Conservation (phyloP, 2,329 filamentous ascomycete species). For the Colletotrichum sp. region DNA sequence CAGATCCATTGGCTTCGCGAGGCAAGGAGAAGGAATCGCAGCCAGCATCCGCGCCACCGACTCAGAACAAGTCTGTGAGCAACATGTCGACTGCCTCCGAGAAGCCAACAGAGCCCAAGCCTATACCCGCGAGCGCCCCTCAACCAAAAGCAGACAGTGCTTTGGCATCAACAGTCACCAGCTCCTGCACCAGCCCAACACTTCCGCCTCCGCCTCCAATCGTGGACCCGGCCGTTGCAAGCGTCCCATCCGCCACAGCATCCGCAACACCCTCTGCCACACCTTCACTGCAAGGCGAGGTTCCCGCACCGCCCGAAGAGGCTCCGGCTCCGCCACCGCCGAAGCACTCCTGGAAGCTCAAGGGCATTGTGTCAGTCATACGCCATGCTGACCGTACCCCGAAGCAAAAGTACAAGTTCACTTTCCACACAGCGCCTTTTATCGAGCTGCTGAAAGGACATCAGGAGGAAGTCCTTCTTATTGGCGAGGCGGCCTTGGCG, state of each 20-base stretch:
- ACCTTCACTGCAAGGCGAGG: conserved; percentile 39
- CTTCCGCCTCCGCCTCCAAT: conserved; percentile 34
- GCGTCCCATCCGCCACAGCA: conserved; percentile 42
- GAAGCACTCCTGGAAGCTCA: conserved; percentile 97
- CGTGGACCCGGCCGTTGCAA: conserved; percentile 20
- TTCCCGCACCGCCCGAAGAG: conserved; percentile 35
- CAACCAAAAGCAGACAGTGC: conserved; percentile 37
- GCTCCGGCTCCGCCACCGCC: conserved; percentile 70
- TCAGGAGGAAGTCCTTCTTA: conserved; percentile 93
- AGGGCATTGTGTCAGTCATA: conserved; percentile 96
- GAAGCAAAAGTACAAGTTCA: conserved; percentile 99
- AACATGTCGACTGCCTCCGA: conserved; percentile 7
- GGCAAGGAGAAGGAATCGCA: conserved; percentile 46
- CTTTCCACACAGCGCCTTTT: conserved; percentile 95
- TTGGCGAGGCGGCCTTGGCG: conserved; percentile 86
- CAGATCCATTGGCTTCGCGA: conserved; percentile 35
- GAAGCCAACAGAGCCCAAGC: conserved; percentile 17
- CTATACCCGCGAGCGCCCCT: conserved; percentile 22
- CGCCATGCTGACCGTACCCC: conserved; percentile 96
- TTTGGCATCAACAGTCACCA: conserved; percentile 38
- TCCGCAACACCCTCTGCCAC: conserved; percentile 40
- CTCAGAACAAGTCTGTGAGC: conserved; percentile 13
- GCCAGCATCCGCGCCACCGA: background rate
- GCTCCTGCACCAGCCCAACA: conserved; percentile 38
- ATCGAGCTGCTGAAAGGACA: conserved; percentile 94